Evolutionary conservation across 768 basidiomycete genomes (phyloP).

Genomic region (Suillus brevipes): DNA sequence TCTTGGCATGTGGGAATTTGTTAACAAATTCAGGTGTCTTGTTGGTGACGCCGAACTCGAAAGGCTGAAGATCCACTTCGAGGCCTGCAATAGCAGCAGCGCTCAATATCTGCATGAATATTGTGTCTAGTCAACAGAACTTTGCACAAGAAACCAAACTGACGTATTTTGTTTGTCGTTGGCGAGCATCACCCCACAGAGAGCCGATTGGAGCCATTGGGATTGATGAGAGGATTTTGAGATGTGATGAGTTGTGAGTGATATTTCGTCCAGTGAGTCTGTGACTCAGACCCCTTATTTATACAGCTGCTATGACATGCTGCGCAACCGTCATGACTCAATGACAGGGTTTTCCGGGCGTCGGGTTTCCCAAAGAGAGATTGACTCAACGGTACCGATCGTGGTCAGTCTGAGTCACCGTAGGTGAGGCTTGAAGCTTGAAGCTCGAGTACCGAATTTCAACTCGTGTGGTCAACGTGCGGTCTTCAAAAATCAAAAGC

Average conservation of each 20-base stretch:
- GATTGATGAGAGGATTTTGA: not conserved
- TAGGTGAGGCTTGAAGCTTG: not conserved
- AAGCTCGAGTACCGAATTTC: too few species aligned
- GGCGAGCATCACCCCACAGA: slow-evolving; percentile 25
- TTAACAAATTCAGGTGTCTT: slow-evolving; percentile 27
- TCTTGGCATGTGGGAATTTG: slow-evolving; percentile 32
- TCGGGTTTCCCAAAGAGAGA: not conserved
- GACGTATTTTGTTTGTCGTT: slow-evolving; percentile 31
- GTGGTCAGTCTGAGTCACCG: not conserved
- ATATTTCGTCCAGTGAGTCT: not conserved
- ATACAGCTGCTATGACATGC: not conserved
- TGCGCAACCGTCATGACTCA: not conserved
- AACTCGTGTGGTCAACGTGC: not conserved
- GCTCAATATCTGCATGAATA: slow-evolving; percentile 25
- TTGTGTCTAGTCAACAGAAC: not conserved
- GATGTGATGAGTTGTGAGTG: not conserved
- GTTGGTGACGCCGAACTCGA: slow-evolving; percentile 28
- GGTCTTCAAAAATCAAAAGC: not conserved
- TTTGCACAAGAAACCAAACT: slow-evolving; percentile 7
- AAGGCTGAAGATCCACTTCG: slow-evolving; percentile 23
- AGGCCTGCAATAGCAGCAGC: slow-evolving; percentile 28
- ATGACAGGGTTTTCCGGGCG: not conserved
- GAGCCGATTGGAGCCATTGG: slow-evolving; percentile 29
- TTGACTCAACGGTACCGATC: not conserved
- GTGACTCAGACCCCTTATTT: not conserved